Evolutionary conservation across 2,329 filamentous ascomycete species (phyloP).

Genomic region (Fusarium cyanostomum): DNA sequence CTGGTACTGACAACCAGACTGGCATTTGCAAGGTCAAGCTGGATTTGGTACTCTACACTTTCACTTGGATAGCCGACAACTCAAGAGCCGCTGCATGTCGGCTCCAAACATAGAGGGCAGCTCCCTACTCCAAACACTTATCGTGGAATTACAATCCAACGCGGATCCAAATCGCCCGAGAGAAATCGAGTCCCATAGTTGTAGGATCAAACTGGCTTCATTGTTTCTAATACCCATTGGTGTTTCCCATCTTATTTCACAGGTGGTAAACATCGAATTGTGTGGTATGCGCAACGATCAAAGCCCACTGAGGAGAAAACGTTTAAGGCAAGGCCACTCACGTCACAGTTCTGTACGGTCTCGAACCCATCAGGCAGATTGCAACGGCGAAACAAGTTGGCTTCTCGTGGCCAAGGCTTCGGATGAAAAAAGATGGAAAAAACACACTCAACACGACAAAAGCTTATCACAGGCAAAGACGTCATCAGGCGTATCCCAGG

Average conservation of each 20-base stretch:
- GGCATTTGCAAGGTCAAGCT: too few relatives aligned
- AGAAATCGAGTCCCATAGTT: conserved; percentile 2
- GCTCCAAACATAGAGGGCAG: neutral
- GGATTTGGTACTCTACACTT: too few relatives aligned
- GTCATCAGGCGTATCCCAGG: conserved; percentile 42
- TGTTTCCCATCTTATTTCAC: conserved; percentile 6
- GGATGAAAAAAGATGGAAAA: conserved; percentile 32
- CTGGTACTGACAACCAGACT: too few relatives aligned
- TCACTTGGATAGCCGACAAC: too few relatives aligned
- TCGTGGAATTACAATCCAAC: too few relatives aligned
- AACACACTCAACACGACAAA: conserved; percentile 30
- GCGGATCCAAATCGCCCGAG: neutral
- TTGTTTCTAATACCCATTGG: conserved; percentile 25
- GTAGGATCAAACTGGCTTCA: conserved; percentile 30
- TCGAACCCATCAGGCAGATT: conserved; percentile 37
- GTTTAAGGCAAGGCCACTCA: conserved; percentile 26
- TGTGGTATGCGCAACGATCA: conserved; percentile 23
- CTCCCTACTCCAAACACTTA: neutral
- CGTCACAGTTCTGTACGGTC: conserved; percentile 40
- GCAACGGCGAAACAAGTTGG: conserved; percentile 28
- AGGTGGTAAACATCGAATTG: conserved; percentile 20
- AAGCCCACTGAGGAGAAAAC: conserved; percentile 12
- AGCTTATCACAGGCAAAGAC: conserved; percentile 44
- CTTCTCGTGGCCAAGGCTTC: conserved; percentile 42
- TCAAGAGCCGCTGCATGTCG: neutral